These are phyloP conservation scores for Pneumocystis wakefieldiae DNA, from an alignment of 1,139 yeast species.

Conservation along the genomic window DNA sequence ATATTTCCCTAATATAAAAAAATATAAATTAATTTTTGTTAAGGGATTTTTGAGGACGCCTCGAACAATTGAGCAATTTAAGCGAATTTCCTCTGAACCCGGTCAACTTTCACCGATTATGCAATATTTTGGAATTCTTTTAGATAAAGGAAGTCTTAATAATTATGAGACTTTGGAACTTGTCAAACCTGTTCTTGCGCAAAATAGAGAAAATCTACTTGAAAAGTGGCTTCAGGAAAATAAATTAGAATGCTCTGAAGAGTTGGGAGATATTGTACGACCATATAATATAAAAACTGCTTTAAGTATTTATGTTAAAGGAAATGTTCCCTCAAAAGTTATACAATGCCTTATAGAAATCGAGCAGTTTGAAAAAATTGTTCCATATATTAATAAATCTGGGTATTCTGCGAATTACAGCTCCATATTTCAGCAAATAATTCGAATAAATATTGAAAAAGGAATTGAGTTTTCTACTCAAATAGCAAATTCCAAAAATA, in stretches of 20 bases:
- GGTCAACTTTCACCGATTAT: conserved; percentile 81
- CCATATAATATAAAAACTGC: conserved; percentile 77
- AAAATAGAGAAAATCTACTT: conserved; percentile 81
- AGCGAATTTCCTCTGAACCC: conserved; percentile 83
- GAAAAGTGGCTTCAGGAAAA: conserved; percentile 96
- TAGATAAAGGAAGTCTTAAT: conserved; percentile 87
- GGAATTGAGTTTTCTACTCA: conserved; percentile 95
- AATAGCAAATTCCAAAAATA: conserved; percentile 47
- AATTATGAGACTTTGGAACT: conserved; percentile 88
- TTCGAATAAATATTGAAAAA: conserved; percentile 89
- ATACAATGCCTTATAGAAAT: conserved; percentile 86
- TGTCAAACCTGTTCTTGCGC: conserved; percentile 90
- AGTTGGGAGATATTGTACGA: conserved; percentile 89
- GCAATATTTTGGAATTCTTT: conserved; percentile 79
- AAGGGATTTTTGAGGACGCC: conserved; percentile 60
- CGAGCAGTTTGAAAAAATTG: conserved; percentile 89
- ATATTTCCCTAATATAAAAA: not conserved
- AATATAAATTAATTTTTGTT: not conserved
- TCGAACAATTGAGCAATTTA: conserved; percentile 84
- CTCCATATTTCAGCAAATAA: conserved; percentile 75
- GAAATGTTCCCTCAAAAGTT: conserved; percentile 76
- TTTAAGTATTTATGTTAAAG: conserved; percentile 76
- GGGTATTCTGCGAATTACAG: conserved; percentile 82
- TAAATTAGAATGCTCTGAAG: conserved; percentile 86
- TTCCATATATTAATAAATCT: conserved; percentile 86